A percentile compares a stretch with the other conserved stretches of the same genome.
phyloP scores from a whole-genome alignment of 2,329 filamentous ascomycete species.

The Pseudocercospora fuligena region DNA sequence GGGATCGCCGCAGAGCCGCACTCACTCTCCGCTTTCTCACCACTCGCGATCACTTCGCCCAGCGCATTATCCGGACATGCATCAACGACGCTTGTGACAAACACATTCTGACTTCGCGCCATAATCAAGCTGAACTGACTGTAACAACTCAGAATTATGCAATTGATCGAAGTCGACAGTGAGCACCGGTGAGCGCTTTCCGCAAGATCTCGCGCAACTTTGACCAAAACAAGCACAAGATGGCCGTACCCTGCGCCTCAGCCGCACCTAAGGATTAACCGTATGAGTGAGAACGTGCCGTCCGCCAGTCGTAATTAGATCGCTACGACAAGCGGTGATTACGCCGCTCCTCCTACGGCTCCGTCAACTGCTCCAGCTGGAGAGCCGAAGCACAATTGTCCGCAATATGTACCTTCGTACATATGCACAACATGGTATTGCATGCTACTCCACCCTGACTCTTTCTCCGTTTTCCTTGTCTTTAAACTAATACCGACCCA shows the following conservation, averaged over 20 bases:
- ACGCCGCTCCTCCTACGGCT: background rate
- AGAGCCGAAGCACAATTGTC: constrained; percentile 10
- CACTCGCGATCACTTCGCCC: too few relatives aligned
- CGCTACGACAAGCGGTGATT: constrained; percentile 7
- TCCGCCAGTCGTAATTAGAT: constrained; percentile 8
- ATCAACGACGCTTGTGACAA: background rate
- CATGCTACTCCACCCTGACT: background rate
- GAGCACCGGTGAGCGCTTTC: too few relatives aligned
- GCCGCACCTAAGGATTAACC: constrained; percentile 2
- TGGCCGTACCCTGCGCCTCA: constrained; percentile 1
- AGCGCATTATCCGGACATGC: too few relatives aligned
- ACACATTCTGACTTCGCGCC: background rate
- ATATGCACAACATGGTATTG: constrained; percentile 4
- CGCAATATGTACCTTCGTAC: constrained; percentile 4
- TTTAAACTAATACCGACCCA: background rate
- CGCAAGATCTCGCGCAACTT: background rate
- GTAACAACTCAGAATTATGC: background rate
- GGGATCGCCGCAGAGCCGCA: background rate
- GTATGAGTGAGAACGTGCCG: constrained; percentile 5
- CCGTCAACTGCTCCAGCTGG: constrained; percentile 5
- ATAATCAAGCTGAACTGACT: background rate
- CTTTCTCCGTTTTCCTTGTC: background rate
- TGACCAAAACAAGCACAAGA: constrained; percentile 6
- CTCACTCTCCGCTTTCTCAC: background rate
- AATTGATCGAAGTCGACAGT: background rate